Conservation (phyloP, 2,329 filamentous ascomycete species). For the Emmonsiellopsis sp. region DNA sequence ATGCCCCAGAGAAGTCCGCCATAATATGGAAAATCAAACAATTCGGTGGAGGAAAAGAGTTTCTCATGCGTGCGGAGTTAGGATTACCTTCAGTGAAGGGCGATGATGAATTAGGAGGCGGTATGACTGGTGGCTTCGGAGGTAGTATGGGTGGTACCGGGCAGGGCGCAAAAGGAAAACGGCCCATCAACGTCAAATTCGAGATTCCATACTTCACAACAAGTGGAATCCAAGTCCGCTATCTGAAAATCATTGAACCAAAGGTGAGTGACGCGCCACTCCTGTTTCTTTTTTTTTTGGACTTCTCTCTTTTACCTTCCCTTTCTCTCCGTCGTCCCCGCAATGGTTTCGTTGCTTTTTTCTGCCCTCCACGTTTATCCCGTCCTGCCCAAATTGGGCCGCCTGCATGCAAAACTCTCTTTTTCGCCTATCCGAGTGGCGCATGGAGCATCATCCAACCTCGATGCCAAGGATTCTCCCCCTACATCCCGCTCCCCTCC, state of each 20-base stretch:
- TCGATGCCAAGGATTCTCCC: not conserved
- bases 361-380: not conserved
- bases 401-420: not conserved
- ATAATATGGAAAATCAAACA: constrained; percentile 99
- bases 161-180: constrained; percentile 74
- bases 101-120: constrained; percentile 89
- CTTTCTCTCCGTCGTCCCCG: not conserved
- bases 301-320: not conserved
- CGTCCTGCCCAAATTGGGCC: constrained; percentile 4
- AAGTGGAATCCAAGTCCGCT: constrained; percentile 94
- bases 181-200: constrained; percentile 98
- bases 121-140: constrained; percentile 95
- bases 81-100: constrained; percentile 89
- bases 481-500: not conserved
- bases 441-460: not conserved
- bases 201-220: constrained; percentile 99
- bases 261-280: constrained; percentile 59
- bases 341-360: not conserved
- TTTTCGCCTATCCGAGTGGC: not conserved
- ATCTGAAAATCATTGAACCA: constrained; percentile 97
- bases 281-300: constrained; percentile 2
- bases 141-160: constrained; percentile 90
- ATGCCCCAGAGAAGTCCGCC: constrained; percentile 91
- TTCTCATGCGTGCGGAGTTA: constrained; percentile 94
- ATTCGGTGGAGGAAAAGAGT: constrained; percentile 96